Evolutionary conservation across 768 basidiomycete species (phyloP), one percentile per base, ranked within the genome.

Genomic region (Naganishia randhawae): DNA sequence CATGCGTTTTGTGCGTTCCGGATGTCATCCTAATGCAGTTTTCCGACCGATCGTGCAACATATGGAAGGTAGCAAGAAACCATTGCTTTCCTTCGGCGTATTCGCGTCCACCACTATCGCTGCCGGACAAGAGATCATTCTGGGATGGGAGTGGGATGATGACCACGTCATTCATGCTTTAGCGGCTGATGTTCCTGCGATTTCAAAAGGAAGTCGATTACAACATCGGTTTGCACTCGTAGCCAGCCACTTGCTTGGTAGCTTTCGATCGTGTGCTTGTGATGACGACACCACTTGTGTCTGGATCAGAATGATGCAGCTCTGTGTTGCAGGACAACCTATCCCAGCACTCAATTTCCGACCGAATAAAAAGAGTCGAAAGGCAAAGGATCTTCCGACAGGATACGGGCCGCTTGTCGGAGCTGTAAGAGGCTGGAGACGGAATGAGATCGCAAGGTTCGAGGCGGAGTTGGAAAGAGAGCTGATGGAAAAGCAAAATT

Each of bases 91-190:
- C 0, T 94, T 96, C 75, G 92, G 87, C 0, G 82, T 96, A 0
- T 94, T 92, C 71, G 90, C 93, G 1, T 79, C 87, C 19, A 80
- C 86, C 13, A 89, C 90, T 69, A 83, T 97, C 71, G 85, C 84
- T 65, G 85, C 85, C 37, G 84, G 88, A 54, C 92, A 93, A 71
- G 94, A 97, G 80, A 85, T 97, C 22, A 86, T 93, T 0, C 80
- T 97, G 0, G 89, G 89, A 0, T 97, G 94, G 92, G 92, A 96
- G 77, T 98, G 94, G 94, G 93, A 97, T 73, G 94, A 98, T 74
- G 87, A 86, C 1, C 89, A 91, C 75, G 87, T 88, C 0, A 85
- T 94, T 0, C 93, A 95, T 78, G 81, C 83, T 69, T 81, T 92
- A 0, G 89, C 86, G 13, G 63, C 25, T 33, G 67, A 63, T 29